Conservation (phyloP, 495 filamentous ascomycete species). For the Talaromyces borbonicus region DNA sequence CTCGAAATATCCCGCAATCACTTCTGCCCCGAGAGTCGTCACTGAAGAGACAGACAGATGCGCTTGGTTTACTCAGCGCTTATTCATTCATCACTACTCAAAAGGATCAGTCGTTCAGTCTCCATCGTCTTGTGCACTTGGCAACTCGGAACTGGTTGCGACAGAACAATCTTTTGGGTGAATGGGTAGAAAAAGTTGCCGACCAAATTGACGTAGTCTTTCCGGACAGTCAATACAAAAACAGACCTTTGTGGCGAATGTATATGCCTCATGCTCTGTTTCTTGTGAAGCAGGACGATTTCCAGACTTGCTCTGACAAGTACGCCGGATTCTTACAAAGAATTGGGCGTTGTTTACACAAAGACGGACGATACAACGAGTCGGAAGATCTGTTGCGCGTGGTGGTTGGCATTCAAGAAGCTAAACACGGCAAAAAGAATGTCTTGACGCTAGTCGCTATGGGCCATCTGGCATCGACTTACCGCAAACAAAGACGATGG, state of each 20-base stretch:
- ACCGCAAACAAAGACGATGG: conserved; percentile 22
- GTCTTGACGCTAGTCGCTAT: conserved; percentile 18
- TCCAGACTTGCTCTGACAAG: neutral
- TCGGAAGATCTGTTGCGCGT: conserved; percentile 21
- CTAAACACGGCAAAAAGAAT: conserved; percentile 14
- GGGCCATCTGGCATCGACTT: conserved; percentile 19
- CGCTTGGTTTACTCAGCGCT: conserved; percentile 14
- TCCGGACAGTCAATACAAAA: conserved; percentile 6
- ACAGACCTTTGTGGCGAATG: conserved; percentile 9
- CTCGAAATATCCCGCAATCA: conserved; percentile 20
- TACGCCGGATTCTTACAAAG: neutral
- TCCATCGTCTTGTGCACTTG: conserved; percentile 16
- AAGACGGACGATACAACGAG: conserved; percentile 16
- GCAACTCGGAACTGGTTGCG: conserved; percentile 15
- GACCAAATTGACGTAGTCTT: conserved; percentile 4
- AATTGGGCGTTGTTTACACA: conserved; percentile 1
- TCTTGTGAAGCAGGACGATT: conserved; percentile 2
- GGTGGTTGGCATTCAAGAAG: too few species aligned
- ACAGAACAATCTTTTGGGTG: neutral
- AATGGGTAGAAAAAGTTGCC: neutral
- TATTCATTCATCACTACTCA: conserved; percentile 15
- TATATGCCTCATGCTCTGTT: conserved; percentile 10
- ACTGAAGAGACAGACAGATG: conserved; percentile 7
- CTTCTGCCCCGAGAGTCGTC: conserved; percentile 12
- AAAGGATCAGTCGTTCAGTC: neutral